phyloP scores from a whole-genome alignment of 163 green algal genomes.

The Volvox carteri region DNA sequence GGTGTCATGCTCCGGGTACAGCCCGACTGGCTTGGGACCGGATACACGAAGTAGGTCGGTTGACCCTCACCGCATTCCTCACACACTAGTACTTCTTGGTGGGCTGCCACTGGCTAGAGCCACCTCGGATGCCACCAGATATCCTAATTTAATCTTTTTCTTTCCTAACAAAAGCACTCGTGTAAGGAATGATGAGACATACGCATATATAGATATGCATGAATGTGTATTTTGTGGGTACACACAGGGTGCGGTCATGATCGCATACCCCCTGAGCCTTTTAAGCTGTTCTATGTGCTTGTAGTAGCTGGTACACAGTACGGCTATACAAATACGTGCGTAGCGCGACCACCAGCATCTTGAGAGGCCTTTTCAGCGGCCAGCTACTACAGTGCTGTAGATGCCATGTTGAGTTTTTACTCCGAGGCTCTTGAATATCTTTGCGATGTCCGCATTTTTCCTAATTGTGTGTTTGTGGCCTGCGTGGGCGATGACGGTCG shows the following conservation, averaged over 20 bases:
- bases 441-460: neutral
- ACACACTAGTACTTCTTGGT: neutral
- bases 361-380: neutral
- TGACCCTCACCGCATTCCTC: no score
- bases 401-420: neutral
- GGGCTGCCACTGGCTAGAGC: neutral
- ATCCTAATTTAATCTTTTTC: neutral
- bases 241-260: no score
- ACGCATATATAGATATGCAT: neutral
- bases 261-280: no score
- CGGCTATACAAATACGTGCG: neutral
- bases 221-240: neutral
- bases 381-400: neutral
- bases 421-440: neutral
- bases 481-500: neutral
- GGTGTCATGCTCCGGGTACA: neutral
- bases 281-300: no score
- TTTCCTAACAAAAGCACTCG: neutral
- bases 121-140: neutral
- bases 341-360: neutral
- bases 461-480: neutral
- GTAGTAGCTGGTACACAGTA: neutral
- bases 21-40: slow-evolving; percentile 20
- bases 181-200: neutral
- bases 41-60: slow-evolving; percentile 23